Evolutionary conservation across 176 grass and related monocot species (phyloP), one percentile per base, ranked within the genome.

Genomic region (Aegilops speltoides): DNA sequence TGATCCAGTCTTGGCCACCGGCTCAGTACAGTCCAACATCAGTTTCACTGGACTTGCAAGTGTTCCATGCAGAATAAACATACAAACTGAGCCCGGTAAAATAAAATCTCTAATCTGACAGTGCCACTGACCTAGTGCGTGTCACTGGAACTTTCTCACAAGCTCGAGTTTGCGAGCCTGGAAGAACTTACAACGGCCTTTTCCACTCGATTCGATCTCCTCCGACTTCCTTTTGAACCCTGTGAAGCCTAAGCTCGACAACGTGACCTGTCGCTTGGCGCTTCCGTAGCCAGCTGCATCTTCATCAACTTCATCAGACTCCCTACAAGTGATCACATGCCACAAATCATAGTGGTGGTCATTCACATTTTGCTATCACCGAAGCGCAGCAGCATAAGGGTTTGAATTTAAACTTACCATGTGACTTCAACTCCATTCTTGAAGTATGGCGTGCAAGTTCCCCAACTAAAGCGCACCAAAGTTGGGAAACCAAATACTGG

Each of bases 391-490:
- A 79, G 6, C 12, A 6, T 17, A 80, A 52, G 17, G 40, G n/a
- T 77, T 66, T 16, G 20, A 15, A 8, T 69, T 20, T 71, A 81
- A 85, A 82, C 88, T 94, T 20, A 96, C 96, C 96, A 98, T 36
- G 84, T 88, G 64, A 98, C 89, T 81, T 96, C 87, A 78, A 91
- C 85, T 29, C 71, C 83, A 68, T 93, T 78, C 75, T 96, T 93
- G 76, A 96, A 89, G 71, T 86, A 98, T 41, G 97, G 33, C 4
- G 72, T 90, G 85, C 97, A 98, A 66, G 97, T 98, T 88, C 90
- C 92, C 94, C 97, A 98, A 31, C 97, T 98, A 85, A 98, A 98
- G 73, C 94, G 92, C 24, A 98, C 97, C 57, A 94, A 83, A 76
- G 92, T 85, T 87, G 97, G 97, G 82, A 98, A 98, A 63, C 94